Evolutionary conservation across 1,284 basidiomycete species (phyloP).

Genomic region (Neolentinus lepideus): DNA sequence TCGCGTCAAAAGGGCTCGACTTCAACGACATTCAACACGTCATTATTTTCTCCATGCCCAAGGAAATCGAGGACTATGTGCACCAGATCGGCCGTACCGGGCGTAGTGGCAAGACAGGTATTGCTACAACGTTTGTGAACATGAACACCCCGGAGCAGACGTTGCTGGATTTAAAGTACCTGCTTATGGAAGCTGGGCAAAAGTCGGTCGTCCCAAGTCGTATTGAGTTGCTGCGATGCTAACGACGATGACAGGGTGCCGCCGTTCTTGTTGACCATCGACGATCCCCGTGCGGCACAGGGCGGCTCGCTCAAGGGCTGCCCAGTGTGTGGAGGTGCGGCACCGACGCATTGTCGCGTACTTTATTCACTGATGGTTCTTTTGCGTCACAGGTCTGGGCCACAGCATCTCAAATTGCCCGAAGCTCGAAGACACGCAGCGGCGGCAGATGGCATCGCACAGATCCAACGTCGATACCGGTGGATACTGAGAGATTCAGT

Average conservation of each 20-base stretch:
- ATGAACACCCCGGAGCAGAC: constrained; percentile 97
- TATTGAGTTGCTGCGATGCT: constrained; percentile 7
- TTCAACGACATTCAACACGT: constrained; percentile 98
- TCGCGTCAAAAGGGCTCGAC: constrained; percentile 96
- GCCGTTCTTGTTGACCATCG: constrained; percentile 87
- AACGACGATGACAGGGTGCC: constrained; percentile 62
- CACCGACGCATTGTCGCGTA: constrained; percentile 1
- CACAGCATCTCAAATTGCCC: constrained; percentile 94
- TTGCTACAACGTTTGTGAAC: constrained; percentile 99
- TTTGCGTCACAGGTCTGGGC: constrained; percentile 61
- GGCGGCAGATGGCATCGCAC: constrained; percentile 84
- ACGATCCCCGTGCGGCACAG: constrained; percentile 82
- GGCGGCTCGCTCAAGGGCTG: constrained; percentile 81
- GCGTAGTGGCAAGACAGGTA: constrained; percentile 95
- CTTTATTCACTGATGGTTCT: constrained; percentile 6
- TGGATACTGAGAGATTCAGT: constrained; percentile 33
- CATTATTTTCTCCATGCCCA: constrained; percentile 98
- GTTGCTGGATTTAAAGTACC: constrained; percentile 92
- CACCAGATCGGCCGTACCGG: constrained; percentile 99
- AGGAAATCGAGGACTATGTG: constrained; percentile 98
- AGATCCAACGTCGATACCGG: constrained; percentile 58
- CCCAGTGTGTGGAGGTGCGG: constrained; percentile 89
- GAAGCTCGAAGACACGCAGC: constrained; percentile 90
- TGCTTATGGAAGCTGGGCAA: constrained; percentile 96
- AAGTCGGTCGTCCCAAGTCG: constrained; percentile 50